phyloP scores from a whole-genome alignment of 176 grass and related monocot genomes.

The Avena eriantha region DNA sequence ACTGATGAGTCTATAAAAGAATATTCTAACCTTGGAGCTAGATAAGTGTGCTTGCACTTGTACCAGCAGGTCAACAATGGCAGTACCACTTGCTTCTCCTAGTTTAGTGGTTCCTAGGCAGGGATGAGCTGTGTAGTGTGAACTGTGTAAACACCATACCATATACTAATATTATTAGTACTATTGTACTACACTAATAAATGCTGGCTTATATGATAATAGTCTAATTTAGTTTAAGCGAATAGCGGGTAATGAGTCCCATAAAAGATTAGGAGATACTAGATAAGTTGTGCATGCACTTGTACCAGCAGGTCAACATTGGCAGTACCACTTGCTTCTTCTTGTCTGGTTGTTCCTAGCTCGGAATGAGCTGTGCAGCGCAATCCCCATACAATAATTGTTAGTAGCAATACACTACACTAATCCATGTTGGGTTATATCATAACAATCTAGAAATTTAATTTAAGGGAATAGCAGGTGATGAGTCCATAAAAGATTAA shows the following conservation, averaged over 20 bases:
- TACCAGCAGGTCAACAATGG: background rate
- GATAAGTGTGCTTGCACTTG: background rate
- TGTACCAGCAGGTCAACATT: background rate
- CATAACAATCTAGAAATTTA: too few species aligned
- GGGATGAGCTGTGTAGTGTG: background rate
- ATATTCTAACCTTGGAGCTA: background rate
- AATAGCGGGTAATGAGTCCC: background rate
- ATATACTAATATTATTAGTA: background rate
- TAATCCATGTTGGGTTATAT: slow-evolving; percentile 17
- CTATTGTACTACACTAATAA: background rate
- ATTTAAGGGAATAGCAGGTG: too few species aligned
- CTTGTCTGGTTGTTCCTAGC: background rate
- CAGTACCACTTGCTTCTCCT: background rate
- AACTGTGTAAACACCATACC: background rate
- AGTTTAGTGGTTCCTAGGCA: background rate
- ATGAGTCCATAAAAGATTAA: too few species aligned
- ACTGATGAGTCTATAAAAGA: slow-evolving; percentile 4
- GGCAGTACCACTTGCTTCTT: background rate
- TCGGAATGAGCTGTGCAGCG: background rate
- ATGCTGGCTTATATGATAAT: background rate
- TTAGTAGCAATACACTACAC: background rate
- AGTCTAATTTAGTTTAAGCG: background rate
- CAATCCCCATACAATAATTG: background rate
- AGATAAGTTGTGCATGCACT: background rate
- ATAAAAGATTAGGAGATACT: background rate